Evolutionary conservation across 257 asterid genomes (phyloP), one percentile per base, ranked within the genome.

Genomic region (Ballota nigra): DNA sequence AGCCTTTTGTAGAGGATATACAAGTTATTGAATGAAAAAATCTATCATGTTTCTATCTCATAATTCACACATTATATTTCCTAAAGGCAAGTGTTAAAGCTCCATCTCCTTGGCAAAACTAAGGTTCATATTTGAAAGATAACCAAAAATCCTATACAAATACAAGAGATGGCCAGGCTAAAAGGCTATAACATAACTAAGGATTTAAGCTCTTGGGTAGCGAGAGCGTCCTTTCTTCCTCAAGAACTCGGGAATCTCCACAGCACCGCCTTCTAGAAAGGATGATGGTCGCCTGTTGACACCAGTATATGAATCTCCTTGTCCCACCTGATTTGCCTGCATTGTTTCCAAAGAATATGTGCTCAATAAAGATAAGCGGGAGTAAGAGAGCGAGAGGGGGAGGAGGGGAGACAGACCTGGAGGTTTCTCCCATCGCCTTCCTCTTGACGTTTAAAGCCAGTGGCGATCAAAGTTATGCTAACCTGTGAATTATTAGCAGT

Each of bases 361-460:
- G 33, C 12, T 63, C 22, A 29, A 16, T 38, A 18, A 63, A 31
- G 55, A 23, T 3, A 7, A n/a, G 22, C 8, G 38, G 8, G 34
- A 19, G 49, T 19, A 65, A 43, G 55, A 11, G 69, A 24, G 56
- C 28, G 63, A 31, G 43, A 11, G 71, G 13, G 62, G 26, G 38
- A 63, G 56, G 13, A 23, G 52, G 45, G 34, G 64, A 64, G 26
- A 8, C 1, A 47, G 76, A 91, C 99, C 97, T 87, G 99, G 66
- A 81, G 80, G 13, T 81, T 73, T 76, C 87, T 85, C 38, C 88
- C 85, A n/a, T 92, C 98, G 34, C 86, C 85, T 87, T 91, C 99
- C 63, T 89, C 96, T 86, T 89, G 98, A 47, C 99, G 89, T 83
- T 95, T 95, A 68, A 95, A 95, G 51, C 99, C 99, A 60, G 99